These are phyloP conservation scores for Arthrocladium fulminans DNA, from an alignment of 2,329 filamentous ascomycete species.

Conservation along the genomic window DNA sequence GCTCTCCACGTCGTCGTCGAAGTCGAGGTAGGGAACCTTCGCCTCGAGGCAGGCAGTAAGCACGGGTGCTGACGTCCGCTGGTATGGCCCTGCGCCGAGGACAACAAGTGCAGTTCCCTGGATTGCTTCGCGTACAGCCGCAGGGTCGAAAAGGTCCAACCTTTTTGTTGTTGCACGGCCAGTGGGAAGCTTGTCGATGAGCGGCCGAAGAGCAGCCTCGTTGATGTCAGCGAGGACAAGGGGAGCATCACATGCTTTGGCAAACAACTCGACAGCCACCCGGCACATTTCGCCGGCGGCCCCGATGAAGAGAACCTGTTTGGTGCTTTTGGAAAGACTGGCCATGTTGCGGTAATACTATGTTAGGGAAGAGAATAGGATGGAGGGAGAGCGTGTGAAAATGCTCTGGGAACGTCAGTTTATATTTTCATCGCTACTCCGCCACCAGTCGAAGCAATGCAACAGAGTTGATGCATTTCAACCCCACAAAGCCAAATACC, in stretches of 20 bases:
- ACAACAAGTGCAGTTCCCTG: slow-evolving; percentile 5
- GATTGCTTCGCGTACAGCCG: slow-evolving; percentile 3
- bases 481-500: too few species aligned
- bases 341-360: too few species aligned
- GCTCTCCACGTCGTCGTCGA: slow-evolving; percentile 7
- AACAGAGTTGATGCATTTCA: too few species aligned
- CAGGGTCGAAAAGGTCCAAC: slow-evolving; percentile 8
- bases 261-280: slow-evolving; percentile 6
- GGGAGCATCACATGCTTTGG: slow-evolving; percentile 3
- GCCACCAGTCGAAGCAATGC: too few species aligned
- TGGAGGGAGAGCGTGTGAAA: too few species aligned
- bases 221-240: slow-evolving; percentile 10
- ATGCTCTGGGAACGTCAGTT: too few species aligned
- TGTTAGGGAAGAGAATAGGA: too few species aligned
- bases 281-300: slow-evolving; percentile 10
- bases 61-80: slow-evolving; percentile 7
- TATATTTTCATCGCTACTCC: too few species aligned
- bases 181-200: background rate
- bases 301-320: slow-evolving; percentile 8
- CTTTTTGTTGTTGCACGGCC: background rate
- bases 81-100: slow-evolving; percentile 8
- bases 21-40: slow-evolving; percentile 8
- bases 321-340: too few species aligned
- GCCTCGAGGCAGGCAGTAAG: slow-evolving; percentile 3
- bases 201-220: background rate